Conservation (phyloP, 2,329 filamentous ascomycete species). For the Epichloe sibirici region DNA sequence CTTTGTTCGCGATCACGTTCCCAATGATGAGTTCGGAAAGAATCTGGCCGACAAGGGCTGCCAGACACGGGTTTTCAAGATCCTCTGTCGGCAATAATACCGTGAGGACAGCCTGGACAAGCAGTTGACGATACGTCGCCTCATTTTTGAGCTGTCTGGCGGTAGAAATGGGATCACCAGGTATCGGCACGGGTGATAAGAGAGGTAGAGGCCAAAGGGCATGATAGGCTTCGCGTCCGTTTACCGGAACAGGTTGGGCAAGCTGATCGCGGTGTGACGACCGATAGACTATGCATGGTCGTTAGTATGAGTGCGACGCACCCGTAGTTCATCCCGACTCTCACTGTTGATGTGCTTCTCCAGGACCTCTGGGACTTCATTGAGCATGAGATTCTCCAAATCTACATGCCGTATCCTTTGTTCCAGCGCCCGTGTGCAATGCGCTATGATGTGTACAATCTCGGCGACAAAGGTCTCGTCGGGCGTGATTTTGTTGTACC, state of each 20-base stretch:
- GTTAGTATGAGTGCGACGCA: not conserved
- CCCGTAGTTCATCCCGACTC: not conserved
- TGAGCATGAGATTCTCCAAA: conserved; percentile 67
- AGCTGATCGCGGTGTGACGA: conserved; percentile 47
- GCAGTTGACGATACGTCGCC: conserved; percentile 69
- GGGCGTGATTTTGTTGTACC: conserved; percentile 87
- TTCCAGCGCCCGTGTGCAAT: conserved; percentile 79
- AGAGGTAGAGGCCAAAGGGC: conserved; percentile 69
- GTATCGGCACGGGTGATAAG: conserved; percentile 61
- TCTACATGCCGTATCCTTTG: conserved; percentile 75
- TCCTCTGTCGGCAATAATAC: conserved; percentile 87
- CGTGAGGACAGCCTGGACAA: conserved; percentile 72
- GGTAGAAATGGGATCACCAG: conserved; percentile 35
- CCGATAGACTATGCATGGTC: conserved; percentile 51
- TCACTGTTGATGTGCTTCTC: conserved; percentile 70
- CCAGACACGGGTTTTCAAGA: conserved; percentile 74
- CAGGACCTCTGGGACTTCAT: conserved; percentile 76
- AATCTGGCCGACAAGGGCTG: conserved; percentile 73
- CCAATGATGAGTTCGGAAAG: conserved; percentile 83
- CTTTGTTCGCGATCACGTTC: conserved; percentile 65
- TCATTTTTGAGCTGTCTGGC: conserved; percentile 64
- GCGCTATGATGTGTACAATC: conserved; percentile 80
- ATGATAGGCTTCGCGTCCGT: conserved; percentile 66
- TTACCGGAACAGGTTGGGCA: conserved; percentile 45
- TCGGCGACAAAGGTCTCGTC: conserved; percentile 83